phyloP scores from a whole-genome alignment of 257 asterid genomes.

The Nyctanthes arbortristis region DNA sequence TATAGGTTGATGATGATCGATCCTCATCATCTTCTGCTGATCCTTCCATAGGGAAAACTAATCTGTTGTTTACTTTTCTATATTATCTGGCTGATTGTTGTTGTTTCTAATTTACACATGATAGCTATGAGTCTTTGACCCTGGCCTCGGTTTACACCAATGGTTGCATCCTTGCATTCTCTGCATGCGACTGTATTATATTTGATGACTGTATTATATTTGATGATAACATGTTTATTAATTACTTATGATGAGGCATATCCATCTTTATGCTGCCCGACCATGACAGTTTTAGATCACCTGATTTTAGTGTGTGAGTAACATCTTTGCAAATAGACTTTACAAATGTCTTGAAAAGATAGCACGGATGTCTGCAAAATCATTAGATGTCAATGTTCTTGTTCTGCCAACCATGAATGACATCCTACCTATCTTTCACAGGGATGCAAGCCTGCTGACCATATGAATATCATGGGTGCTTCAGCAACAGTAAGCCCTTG shows the following conservation, averaged over 20 bases:
- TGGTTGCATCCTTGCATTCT: too few relatives aligned
- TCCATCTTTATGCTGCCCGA: background rate
- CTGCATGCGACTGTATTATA: background rate
- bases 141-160: too few relatives aligned
- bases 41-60: background rate
- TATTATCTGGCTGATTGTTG: background rate
- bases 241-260: background rate
- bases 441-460: constrained; percentile 90
- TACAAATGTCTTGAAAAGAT: background rate
- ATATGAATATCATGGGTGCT: constrained; percentile 33
- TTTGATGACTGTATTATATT: background rate
- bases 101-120: background rate
- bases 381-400: background rate
- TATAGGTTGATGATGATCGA: too few relatives aligned
- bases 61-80: background rate
- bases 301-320: background rate
- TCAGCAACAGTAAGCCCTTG: constrained; percentile 44
- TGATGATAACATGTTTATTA: background rate
- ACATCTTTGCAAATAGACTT: background rate
- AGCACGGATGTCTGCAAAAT: background rate
- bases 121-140: too few relatives aligned
- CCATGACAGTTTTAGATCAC: background rate
- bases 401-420: background rate
- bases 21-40: background rate
- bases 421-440: constrained; percentile 30